Base-by-base conservation (phyloP, 805 yeast species). In the Ogataea nitratoaversa region DNA sequence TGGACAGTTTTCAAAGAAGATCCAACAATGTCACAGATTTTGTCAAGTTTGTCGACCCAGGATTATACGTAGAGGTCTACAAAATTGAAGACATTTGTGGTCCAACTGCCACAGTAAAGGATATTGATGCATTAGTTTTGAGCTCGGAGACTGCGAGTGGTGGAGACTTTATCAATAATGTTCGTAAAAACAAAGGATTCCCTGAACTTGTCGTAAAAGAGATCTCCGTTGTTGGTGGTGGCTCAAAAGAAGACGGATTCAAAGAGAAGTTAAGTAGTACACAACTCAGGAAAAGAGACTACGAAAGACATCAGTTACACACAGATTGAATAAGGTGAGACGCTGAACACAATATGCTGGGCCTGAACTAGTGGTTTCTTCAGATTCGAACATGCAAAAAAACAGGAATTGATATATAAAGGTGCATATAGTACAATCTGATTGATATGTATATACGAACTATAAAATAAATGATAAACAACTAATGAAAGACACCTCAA, bases 21-120 rank as follows among this genome's bases (percentile, higher is more conserved):
- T 68, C 69, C 6, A 49, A 50, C 0, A 56, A 55, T 1, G 84
- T 84, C 0, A 44, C 56, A 1, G 37, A 52, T 0, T 88, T 88
- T 54, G 44, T 91, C 5, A 48, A 53, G 1, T 50, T 66, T 20
- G 53, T 79, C 9, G 68, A 69, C 31, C 80, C 86, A 4, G 43
- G 42, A 0, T 54, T 82, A 6, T 41, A 46, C 0, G 64, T 78
- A 9, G 78, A 79, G 22, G 65, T 82, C 2, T 74, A 72, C 37
- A 78, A 82, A 47, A 80, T 93, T 34, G 73, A 79, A 44, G 98
- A 93, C 57, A 74, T 90, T 0, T 89, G 95, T 63, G 99, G 99
- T 0, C 99, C 98, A 4, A 89, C 99, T 0, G 95, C 88, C 0
- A 71, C 74, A 11, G 71, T 84, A 2, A 70, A 71, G 12, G 81